Base-by-base conservation (phyloP, 2,329 filamentous ascomycete species). In the Stachybotrys echinatus region DNA sequence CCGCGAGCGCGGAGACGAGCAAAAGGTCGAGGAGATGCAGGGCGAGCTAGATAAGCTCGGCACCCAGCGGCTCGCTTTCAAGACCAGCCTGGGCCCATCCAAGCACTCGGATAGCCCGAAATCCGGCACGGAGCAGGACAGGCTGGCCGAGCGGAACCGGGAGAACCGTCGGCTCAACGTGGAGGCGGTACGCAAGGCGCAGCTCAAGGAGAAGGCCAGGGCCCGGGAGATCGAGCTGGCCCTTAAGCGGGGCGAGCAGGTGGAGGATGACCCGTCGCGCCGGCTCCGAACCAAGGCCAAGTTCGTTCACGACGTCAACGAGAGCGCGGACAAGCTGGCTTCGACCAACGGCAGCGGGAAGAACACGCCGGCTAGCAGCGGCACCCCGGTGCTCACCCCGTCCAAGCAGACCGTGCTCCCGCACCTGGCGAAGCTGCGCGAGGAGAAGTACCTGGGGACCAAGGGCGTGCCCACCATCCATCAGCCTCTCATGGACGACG, bases 121-220 rank as follows among this genome's bases (percentile, higher is more conserved):
- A 50, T 68, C 75, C 58, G 73, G 77, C 8, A 74, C 79, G 31
- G 87, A 95, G 66, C 89, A 92, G 65, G 89, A 95, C 55, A 85
- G 88, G 23, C 79, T 97, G 21, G 88, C 89, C 0, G 81, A 87
- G 61, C 77, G 96, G 56, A 99, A 99, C 69, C 77, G 82, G 23
- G 83, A 88, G 62, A 96, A 96, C 68, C 85, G 92, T 54, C 84
- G 85, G 51, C 80, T 85, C 58, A 96, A 96, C 62, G 80, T 82
- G n/a, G 89, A 96, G 64, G 85, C 88, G 45, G 88, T 97, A n/a
- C 89, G 92, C 52, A 88, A 89, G 66, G 92, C 92, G 1, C 88
- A 96, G 64, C 76, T 96, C 50, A 86, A 87, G 58, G 94, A 99
- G 71, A 81, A 85, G 58, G 80, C 80, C 46, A 78, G 77, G 56